A percentile compares a stretch with the other conserved stretches of the same genome.
These are phyloP conservation scores for Cytospora piceae DNA, from an alignment of 2,329 filamentous ascomycete species.

Conservation along the genomic window DNA sequence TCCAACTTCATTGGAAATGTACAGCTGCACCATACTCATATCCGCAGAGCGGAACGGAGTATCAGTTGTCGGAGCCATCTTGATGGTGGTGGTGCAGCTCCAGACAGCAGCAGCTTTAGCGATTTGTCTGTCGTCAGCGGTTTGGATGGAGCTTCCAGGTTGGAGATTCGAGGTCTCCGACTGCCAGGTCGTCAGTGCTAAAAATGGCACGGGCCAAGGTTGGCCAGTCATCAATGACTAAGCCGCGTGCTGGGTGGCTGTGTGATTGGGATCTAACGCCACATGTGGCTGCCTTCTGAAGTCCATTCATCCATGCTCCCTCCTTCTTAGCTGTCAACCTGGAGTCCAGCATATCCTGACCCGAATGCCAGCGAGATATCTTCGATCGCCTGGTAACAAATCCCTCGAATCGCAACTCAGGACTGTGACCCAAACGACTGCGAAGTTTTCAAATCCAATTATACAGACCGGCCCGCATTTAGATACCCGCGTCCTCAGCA, in stretches of 20 bases:
- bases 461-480: too few relatives aligned
- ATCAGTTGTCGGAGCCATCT: conserved; percentile 73
- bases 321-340: too few relatives aligned
- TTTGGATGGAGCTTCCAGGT: conserved; percentile 17
- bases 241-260: not conserved
- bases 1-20: conserved; percentile 98
- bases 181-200: conserved; percentile 3
- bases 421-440: too few relatives aligned
- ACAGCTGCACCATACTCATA: conserved; percentile 99
- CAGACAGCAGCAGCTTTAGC: conserved; percentile 18
- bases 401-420: too few relatives aligned
- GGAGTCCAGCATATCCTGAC: too few relatives aligned
- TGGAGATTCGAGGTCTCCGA: not conserved
- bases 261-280: not conserved
- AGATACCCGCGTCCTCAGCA: too few relatives aligned
- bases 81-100: conserved; percentile 35
- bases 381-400: too few relatives aligned
- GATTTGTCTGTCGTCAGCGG: conserved; percentile 29
- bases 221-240: not conserved
- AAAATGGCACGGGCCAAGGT: not conserved
- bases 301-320: too few relatives aligned
- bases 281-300: not conserved
- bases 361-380: too few relatives aligned
- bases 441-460: too few relatives aligned
- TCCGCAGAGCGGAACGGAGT: conserved; percentile 99